Base-by-base conservation (phyloP, 2,329 filamentous ascomycete species). In the Colletotrichum cereale region DNA sequence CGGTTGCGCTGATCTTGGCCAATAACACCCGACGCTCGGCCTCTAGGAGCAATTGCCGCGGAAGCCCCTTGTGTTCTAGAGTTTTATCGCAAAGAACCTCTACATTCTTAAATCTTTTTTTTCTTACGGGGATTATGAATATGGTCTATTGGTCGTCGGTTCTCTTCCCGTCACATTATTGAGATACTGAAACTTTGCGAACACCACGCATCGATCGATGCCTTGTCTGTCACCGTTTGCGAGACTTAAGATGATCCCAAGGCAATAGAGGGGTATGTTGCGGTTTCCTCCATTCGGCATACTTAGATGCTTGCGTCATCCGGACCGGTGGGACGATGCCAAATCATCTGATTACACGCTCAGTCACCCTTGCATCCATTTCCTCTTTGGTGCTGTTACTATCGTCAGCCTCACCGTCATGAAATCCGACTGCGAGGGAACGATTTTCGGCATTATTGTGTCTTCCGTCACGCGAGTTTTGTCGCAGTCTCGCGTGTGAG, bases 341-440 rank as follows among this genome's bases (percentile, higher is more conserved):
- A 42, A 52, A 40, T 24, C 55, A n/a, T 61, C 63, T 34, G 55
- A 66, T 34, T 12, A 48, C 6, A 36, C 40, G 29, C 40, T 10
- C 47, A 29, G 21, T 24, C 26, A 2, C 21, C 21, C 1, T 24
- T 60, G 10, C 38, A 44, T 31, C 16, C 3, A 10, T 7, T 34
- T 24, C 8, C 40, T 48, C 42, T n/a, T 48, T 34, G 10, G 11
- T 16, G 8, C 10, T n/a, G 18, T 34, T 14, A 2, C 21, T 24
- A 11, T 24, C n/a, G n/a, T n/a, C 40, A 48, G 16, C 5, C 42
- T 31, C 21, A 6, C 14, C 2, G 21, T 16, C 10, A 47, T 40
- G 7, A 11, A 47, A 5, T 38, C 57, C 5, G 16, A 34, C 10
- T 6, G 6, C 5, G 21, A 12, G 11, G 38, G 7, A 8, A 29